Evolutionary conservation across 1,284 basidiomycete genomes (phyloP), one percentile per base, ranked within the genome.

Genomic region (Macrocystidia cucumis): DNA sequence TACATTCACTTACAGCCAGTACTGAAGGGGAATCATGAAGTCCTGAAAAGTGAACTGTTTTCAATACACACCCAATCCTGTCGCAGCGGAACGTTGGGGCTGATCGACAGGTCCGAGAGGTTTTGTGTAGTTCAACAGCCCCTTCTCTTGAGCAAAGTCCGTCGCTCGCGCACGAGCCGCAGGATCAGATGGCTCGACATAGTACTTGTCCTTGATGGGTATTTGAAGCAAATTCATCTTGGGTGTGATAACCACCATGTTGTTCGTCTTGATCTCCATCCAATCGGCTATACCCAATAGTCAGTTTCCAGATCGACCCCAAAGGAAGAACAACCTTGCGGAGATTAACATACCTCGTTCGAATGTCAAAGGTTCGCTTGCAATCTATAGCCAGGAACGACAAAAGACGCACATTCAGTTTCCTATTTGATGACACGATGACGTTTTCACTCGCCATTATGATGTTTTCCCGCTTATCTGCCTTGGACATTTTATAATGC

Each of bases 191-290:
- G 79, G 85, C 3, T 80, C 69, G 11, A 91, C 84, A 57, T 86
- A 90, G 60, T 79, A 96, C 55, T 90, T 79, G 66, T 97, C 95
- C 27, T 88, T 66, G 52, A 98, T 96, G 1, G 95, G 93, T 47
- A 93, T 86, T 57, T 95, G 90, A 14, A 98, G 67, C 18, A 97
- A 63, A 54, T 98, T 97, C 89, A 91, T 89, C 67, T 88, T 90
- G 23, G 86, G 81, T 0, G 90, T 92, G 43, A 92, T 85, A 44
- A 95, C 72, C 16, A 91, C 79, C 78, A 96, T 85, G 45, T 88
- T 86, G 56, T 97, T 96, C 7, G 91, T 93, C 55, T 82, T 84
- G 50, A 97, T 91, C 59, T 96, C 91, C 88, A 95, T 93, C 89
- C 88, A 91, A 54, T 91, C 88, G 30, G 89, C 88, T 86, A 44